Conservation (phyloP, 768 basidiomycete species). For the Tricholoma bakamatsutake region DNA sequence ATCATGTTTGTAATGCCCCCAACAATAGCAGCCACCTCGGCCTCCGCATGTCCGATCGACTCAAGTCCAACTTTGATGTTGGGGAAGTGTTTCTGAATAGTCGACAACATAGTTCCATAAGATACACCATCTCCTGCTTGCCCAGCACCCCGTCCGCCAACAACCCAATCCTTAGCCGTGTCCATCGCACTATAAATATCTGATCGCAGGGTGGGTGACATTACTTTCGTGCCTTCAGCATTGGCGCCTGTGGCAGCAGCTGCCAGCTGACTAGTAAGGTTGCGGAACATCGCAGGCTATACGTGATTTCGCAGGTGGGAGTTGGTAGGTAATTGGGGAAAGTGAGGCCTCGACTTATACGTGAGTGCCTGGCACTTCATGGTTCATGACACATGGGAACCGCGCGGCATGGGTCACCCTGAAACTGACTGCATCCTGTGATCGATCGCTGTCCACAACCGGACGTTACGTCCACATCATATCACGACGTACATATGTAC, state of each 20-base stretch:
- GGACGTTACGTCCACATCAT: neutral
- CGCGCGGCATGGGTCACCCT: slow-evolving; percentile 27
- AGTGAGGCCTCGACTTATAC: slow-evolving; percentile 11
- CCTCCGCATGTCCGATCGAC: slow-evolving; percentile 38
- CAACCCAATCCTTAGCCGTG: slow-evolving; percentile 40
- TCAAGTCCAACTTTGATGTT: slow-evolving; percentile 40
- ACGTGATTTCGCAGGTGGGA: neutral
- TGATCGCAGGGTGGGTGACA: slow-evolving; percentile 43
- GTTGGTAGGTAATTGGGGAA: neutral
- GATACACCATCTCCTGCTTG: slow-evolving; percentile 52
- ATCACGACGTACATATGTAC: neutral
- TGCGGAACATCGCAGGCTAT: slow-evolving; percentile 38
- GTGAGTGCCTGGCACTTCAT: too few species aligned
- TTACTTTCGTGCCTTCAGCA: slow-evolving; percentile 34
- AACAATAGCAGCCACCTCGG: slow-evolving; percentile 43
- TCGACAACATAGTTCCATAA: slow-evolving; percentile 36
- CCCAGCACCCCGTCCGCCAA: slow-evolving; percentile 30
- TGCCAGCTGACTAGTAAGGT: slow-evolving; percentile 35
- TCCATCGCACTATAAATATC: slow-evolving; percentile 48
- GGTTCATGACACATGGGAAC: slow-evolving; percentile 27
- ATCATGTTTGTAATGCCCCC: slow-evolving; percentile 51
- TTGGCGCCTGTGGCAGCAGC: slow-evolving; percentile 22
- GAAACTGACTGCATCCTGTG: neutral
- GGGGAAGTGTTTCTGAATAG: slow-evolving; percentile 47
- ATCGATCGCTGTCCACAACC: neutral